Evolutionary conservation across 1,139 yeast genomes (phyloP).

Genomic region (Saccharomycopsis hybrid): DNA sequence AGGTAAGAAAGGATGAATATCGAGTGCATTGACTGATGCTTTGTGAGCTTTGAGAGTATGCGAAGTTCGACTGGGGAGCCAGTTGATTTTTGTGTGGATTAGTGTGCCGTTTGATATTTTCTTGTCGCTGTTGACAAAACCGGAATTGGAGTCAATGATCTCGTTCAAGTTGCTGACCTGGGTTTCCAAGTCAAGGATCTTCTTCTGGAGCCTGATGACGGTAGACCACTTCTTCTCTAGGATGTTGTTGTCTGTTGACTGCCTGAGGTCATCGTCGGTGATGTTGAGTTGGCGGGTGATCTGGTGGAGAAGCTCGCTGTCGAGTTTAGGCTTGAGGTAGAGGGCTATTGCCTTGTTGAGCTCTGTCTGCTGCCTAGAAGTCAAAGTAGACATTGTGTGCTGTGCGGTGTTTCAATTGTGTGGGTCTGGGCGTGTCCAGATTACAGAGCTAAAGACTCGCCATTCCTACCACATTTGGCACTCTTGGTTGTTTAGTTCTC

Average conservation of each 20-base stretch:
- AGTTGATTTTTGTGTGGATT: constrained; percentile 37
- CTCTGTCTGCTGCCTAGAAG: constrained; percentile 46
- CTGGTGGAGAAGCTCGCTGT: constrained; percentile 19
- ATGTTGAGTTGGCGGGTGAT: constrained; percentile 22
- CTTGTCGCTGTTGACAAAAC: constrained; percentile 2
- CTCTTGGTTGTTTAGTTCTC: no score
- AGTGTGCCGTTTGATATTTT: constrained; percentile 28
- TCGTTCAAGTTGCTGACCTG: constrained; percentile 24
- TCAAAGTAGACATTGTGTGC: constrained; percentile 34
- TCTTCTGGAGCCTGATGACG: constrained; percentile 71
- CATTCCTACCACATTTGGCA: no score
- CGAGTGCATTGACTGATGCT: constrained; percentile 54
- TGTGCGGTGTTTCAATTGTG: no score
- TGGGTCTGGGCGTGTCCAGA: no score
- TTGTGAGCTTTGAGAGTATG: constrained; percentile 49
- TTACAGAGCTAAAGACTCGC: no score
- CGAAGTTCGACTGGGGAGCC: constrained; percentile 64
- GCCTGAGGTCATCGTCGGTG: constrained; percentile 22
- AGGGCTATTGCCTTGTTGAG: constrained; percentile 51
- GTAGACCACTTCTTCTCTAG: constrained; percentile 89
- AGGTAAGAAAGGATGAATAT: constrained; percentile 71
- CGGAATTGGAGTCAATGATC: constrained; percentile 9
- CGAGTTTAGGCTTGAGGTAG: constrained; percentile 35
- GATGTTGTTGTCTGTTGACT: constrained; percentile 30
- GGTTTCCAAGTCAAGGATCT: constrained; percentile 52